These are phyloP conservation scores for Sclerotiophoma versabilis DNA, from an alignment of 2,329 filamentous ascomycete genomes.

Conservation along the genomic window DNA sequence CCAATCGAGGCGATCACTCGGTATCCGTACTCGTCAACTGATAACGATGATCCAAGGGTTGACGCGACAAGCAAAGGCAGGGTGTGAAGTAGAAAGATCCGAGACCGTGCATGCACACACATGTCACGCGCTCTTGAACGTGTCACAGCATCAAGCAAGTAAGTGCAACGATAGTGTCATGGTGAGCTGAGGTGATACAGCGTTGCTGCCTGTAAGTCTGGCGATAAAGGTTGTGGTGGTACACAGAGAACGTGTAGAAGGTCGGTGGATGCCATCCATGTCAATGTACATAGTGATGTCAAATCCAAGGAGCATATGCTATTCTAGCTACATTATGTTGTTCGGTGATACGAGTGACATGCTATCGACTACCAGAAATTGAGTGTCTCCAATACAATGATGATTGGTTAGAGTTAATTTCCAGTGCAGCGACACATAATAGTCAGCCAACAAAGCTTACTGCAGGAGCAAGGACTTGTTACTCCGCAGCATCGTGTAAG, in stretches of 20 bases:
- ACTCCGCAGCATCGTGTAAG: neutral
- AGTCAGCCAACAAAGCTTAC: neutral
- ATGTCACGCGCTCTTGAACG: neutral
- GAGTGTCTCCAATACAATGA: neutral
- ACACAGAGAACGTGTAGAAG: neutral
- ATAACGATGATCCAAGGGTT: too few relatives aligned
- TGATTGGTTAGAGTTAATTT: neutral
- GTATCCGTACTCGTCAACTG: too few relatives aligned
- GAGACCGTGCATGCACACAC: neutral
- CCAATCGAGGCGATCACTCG: too few relatives aligned
- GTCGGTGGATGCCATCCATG: too few relatives aligned
- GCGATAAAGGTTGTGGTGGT: too few relatives aligned
- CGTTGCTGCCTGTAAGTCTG: neutral
- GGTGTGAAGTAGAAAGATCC: neutral
- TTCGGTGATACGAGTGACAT: neutral
- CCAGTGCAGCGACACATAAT: neutral
- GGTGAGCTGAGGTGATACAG: neutral
- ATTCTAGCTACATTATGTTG: neutral
- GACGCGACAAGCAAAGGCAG: too few relatives aligned
- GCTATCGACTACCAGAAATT: too few relatives aligned
- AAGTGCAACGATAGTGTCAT: neutral
- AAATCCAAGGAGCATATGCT: too few relatives aligned
- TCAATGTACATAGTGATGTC: too few relatives aligned
- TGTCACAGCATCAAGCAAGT: neutral
- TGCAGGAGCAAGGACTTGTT: neutral